Evolutionary conservation across 2,329 filamentous ascomycete genomes (phyloP).

Genomic region (Penicillium verrucosum): DNA sequence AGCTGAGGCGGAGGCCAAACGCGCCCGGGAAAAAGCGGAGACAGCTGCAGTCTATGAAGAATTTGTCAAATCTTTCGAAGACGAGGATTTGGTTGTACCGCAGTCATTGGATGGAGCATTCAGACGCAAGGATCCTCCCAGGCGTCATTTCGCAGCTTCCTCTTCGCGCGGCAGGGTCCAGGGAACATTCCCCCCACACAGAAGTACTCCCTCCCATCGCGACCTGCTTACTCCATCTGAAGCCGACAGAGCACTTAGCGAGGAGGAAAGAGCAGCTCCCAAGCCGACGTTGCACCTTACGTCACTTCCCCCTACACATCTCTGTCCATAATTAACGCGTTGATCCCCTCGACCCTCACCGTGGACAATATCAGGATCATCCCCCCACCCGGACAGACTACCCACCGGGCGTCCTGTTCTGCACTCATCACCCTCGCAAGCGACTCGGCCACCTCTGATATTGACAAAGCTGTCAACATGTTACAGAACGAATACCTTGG

Average conservation of each 20-base stretch:
- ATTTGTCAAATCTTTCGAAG: slow-evolving; percentile 70
- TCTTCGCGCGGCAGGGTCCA: slow-evolving; percentile 49
- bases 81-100: slow-evolving; percentile 33
- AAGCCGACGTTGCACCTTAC: slow-evolving; percentile 56
- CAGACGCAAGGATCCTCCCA: slow-evolving; percentile 44
- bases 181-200: slow-evolving; percentile 48
- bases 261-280: slow-evolving; percentile 48
- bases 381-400: slow-evolving; percentile 49
- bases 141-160: slow-evolving; percentile 59
- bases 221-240: slow-evolving; percentile 43
- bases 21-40: slow-evolving; percentile 77
- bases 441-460: slow-evolving; percentile 77
- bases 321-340: slow-evolving; percentile 47
- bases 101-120: slow-evolving; percentile 25
- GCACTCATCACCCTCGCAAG: slow-evolving; percentile 78
- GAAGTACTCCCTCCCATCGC: slow-evolving; percentile 43
- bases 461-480: slow-evolving; percentile 73
- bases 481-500: slow-evolving; percentile 83
- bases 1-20: slow-evolving; percentile 85
- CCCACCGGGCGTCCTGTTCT: slow-evolving; percentile 67
- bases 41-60: slow-evolving; percentile 83
- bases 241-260: slow-evolving; percentile 40
- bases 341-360: slow-evolving; percentile 54
- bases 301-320: slow-evolving; percentile 53
- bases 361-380: slow-evolving; percentile 74